phyloP scores from a whole-genome alignment of 805 yeast genomes.

The Wickerhamomyces chaumierensis region DNA sequence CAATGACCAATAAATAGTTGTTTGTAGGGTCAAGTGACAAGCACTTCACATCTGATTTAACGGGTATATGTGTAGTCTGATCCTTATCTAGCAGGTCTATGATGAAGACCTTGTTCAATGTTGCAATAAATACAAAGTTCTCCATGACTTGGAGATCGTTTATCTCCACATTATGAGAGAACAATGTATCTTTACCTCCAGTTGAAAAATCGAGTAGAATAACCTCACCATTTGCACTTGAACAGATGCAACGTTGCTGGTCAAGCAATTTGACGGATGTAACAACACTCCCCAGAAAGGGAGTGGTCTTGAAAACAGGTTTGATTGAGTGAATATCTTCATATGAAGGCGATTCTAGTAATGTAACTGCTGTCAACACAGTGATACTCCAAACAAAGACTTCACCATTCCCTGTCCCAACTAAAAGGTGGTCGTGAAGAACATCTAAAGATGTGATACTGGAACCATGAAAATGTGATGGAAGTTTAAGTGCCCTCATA shows the following conservation, averaged over 20 bases:
- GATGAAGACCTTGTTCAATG: slow-evolving; percentile 6
- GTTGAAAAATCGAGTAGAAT: slow-evolving; percentile 5
- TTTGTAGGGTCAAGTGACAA: slow-evolving; percentile 14
- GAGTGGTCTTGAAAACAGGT: slow-evolving; percentile 1
- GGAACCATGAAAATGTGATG: not conserved
- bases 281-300: slow-evolving; percentile 3
- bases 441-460: not conserved
- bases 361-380: slow-evolving; percentile 5
- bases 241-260: slow-evolving; percentile 2
- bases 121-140: slow-evolving; percentile 9
- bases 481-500: not conserved
- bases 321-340: slow-evolving; percentile 3
- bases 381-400: slow-evolving; percentile 12
- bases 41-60: slow-evolving; percentile 13
- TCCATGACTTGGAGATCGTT: slow-evolving; percentile 9
- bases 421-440: not conserved
- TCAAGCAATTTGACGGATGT: slow-evolving; percentile 4
- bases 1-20: slow-evolving; percentile 16
- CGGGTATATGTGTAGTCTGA: slow-evolving; percentile 9
- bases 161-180: slow-evolving; percentile 6
- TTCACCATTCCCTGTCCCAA: slow-evolving; percentile 6
- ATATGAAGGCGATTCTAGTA: slow-evolving; percentile 3
- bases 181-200: slow-evolving; percentile 3
- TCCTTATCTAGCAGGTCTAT: slow-evolving; percentile 4
- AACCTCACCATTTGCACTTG: slow-evolving; percentile 10